Evolutionary conservation across 106 monocot species (phyloP), one percentile per base, ranked within the genome.

Genomic region (Acanthochlamys bracteata): DNA sequence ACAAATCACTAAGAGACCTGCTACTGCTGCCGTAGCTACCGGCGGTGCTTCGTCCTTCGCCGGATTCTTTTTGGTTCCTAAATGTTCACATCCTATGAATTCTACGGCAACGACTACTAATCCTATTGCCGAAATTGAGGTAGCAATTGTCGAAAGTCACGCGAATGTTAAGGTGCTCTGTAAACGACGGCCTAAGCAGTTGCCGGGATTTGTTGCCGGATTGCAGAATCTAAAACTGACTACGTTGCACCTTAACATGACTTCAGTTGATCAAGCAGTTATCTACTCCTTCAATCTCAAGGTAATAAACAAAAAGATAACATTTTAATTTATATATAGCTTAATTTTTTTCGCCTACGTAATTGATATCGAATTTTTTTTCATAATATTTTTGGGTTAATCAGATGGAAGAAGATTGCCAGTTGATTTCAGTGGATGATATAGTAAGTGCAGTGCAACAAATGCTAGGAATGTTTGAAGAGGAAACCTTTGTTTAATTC

Each of bases 321-420:
- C 55, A 11, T 7, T n/a, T 17, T 9, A n/a, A 21, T 21, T 55
- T 7, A 21, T 7, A 11, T 7, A n/a, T 11, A 55, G n/a, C 7
- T 41, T 20, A 42, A 7, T 26, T 7, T 64, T 16, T 10, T 12
- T 8, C 39, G 21, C 46, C 43, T 9, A 45, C 43, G 11, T 20
- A 21, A 19, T 7, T 39, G 45, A 4, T 46, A 21, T 12, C 2
- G 10, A 46, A 26, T 6, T 60, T 33, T 16, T 60, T 26, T 27
- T 60, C 7, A 7, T 61, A 19, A 7, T 63, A 17, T 42, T 26
- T 39, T 63, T n/a, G n/a, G n/a, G 3, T 19, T 27, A 45, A 22
- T 66, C 64, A 90, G 90, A 75, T 90, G 23, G 90, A 90, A 65
- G 90, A 90, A 21, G 80, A 83, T 39, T 86, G 86, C 71, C 65